Percentiles rank a stretch among this genome's conserved stretches.
These are phyloP conservation scores for Ustilaginoidea virens DNA, from an alignment of 2,329 filamentous ascomycete species.

Conservation along the genomic window DNA sequence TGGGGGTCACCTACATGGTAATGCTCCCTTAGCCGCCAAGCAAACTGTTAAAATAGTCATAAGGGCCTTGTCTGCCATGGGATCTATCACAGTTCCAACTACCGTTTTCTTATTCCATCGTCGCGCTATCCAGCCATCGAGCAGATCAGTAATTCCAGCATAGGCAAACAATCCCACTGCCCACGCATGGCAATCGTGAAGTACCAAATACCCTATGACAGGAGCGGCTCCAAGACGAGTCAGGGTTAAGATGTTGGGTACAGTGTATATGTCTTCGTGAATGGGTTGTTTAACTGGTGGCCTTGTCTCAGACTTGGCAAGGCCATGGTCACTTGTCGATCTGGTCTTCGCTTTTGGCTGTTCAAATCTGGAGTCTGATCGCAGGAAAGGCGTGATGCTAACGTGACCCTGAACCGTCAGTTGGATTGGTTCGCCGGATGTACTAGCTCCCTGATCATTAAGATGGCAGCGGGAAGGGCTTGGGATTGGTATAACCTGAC, in stretches of 20 bases:
- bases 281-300: too few relatives aligned
- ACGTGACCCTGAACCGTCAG: too few relatives aligned
- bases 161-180: constrained; percentile 83
- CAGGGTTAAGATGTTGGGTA: constrained; percentile 89
- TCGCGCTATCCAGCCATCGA: constrained; percentile 89
- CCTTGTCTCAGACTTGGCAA: too few relatives aligned
- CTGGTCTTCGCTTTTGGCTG: too few relatives aligned
- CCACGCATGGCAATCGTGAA: constrained; percentile 65
- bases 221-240: constrained; percentile 74
- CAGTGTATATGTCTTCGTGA: constrained; percentile 88
- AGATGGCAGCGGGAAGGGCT: too few relatives aligned
- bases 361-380: too few relatives aligned
- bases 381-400: too few relatives aligned
- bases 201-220: constrained; percentile 72
- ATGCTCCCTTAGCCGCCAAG: constrained; percentile 63
- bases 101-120: constrained; percentile 82
- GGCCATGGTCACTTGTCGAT: too few relatives aligned
- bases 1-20: constrained; percentile 47
- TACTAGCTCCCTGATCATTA: too few relatives aligned
- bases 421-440: too few relatives aligned
- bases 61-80: constrained; percentile 90
- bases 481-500: too few relatives aligned
- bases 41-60: constrained; percentile 90
- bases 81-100: constrained; percentile 86
- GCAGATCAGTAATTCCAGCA: constrained; percentile 76